Evolutionary conservation across 768 basidiomycete species (phyloP).

Genomic region (Trametes cingulata): DNA sequence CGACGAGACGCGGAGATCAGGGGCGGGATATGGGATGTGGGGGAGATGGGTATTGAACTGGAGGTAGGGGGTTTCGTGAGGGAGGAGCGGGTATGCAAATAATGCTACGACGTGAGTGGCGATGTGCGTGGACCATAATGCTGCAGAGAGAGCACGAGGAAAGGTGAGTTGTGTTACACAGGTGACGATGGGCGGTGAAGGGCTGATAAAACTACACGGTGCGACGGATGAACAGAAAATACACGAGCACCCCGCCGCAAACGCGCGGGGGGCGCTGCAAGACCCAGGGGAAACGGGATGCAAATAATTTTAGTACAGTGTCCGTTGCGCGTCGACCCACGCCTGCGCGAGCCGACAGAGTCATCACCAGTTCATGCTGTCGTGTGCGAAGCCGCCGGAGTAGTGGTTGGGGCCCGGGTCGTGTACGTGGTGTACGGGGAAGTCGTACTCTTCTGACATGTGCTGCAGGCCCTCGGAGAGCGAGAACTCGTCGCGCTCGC

Average conservation of each 20-base stretch:
- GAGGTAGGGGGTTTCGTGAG: not conserved
- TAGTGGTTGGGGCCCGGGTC: constrained; percentile 36
- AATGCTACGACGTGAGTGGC: constrained; percentile 19
- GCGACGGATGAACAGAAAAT: constrained; percentile 7
- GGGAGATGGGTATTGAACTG: constrained; percentile 9
- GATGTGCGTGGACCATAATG: constrained; percentile 15
- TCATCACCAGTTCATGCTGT: constrained; percentile 37
- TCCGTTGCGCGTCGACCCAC: constrained; percentile 33
- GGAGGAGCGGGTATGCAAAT: constrained; percentile 17
- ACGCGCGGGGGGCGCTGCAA: constrained; percentile 5
- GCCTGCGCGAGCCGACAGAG: constrained; percentile 34
- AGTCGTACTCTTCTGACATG: constrained; percentile 31
- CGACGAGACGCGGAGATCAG: not conserved
- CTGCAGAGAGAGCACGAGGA: constrained; percentile 1
- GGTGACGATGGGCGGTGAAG: not conserved
- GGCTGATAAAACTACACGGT: constrained; percentile 21
- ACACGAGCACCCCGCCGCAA: constrained; percentile 10
- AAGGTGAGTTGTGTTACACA: constrained; percentile 13
- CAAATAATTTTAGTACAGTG: constrained; percentile 29
- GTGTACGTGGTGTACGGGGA: constrained; percentile 27
- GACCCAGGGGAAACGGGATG: constrained; percentile 8
- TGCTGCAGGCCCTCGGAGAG: not conserved
- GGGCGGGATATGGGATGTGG: not conserved
- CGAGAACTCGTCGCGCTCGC: constrained; percentile 25
- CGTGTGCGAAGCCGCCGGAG: constrained; percentile 39